Conservation (phyloP, 345 rosid genomes). For the Populus simonii region DNA sequence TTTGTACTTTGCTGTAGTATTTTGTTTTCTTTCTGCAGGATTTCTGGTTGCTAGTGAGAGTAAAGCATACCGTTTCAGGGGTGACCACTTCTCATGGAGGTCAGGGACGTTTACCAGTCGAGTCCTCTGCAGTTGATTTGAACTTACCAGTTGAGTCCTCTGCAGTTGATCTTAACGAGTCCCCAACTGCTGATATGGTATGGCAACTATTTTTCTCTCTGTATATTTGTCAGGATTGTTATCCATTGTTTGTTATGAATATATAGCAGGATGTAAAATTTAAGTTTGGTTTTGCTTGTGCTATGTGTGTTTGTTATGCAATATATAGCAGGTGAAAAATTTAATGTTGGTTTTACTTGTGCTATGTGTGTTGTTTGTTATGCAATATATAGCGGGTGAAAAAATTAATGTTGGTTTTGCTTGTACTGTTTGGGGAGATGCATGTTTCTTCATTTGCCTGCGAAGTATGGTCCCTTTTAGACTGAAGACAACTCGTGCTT, state of each 20-base stretch:
- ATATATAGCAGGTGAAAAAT: background rate
- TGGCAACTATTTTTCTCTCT: background rate
- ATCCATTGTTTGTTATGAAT: background rate
- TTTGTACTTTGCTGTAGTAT: constrained; percentile 26
- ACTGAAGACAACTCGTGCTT: background rate
- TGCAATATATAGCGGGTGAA: background rate
- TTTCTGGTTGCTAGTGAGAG: constrained; percentile 36
- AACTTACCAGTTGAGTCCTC: constrained; percentile 14
- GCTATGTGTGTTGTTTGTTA: background rate
- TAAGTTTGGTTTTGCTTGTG: background rate
- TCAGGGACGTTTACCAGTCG: constrained; percentile 12
- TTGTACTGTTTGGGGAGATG: background rate
- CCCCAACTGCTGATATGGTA: constrained; percentile 26
- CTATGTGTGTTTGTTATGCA: background rate
- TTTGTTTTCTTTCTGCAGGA: constrained; percentile 24
- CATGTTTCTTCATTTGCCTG: background rate
- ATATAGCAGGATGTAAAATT: background rate
- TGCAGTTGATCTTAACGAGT: constrained; percentile 18
- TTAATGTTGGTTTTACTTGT: background rate
- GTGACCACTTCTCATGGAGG: constrained; percentile 42
- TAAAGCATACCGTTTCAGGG: constrained; percentile 54
- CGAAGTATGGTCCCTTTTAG: background rate
- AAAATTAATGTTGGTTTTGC: background rate
- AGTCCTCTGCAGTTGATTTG: constrained; percentile 32
- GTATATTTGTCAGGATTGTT: background rate